Evolutionary conservation across 768 basidiomycete species (phyloP).

Genomic region (Gymnopilus dilepis): DNA sequence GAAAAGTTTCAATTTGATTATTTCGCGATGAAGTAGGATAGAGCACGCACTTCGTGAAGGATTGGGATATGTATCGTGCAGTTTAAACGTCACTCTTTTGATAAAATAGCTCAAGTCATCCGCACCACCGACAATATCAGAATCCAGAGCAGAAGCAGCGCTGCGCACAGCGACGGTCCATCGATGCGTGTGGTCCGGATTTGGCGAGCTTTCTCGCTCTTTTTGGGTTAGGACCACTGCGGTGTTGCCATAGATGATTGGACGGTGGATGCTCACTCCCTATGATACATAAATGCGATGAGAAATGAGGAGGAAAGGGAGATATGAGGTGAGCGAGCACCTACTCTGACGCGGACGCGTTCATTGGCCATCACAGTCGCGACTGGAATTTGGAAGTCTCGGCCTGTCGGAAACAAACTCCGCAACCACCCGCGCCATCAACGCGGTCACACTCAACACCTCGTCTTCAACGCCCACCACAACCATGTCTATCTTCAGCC

Average conservation of each 20-base stretch:
- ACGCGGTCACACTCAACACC: conserved; percentile 12
- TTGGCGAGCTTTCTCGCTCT: conserved; percentile 62
- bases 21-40: background rate
- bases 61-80: conserved; percentile 95
- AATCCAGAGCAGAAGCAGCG: conserved; percentile 74
- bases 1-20: conserved; percentile 5
- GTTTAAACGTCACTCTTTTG: conserved; percentile 95
- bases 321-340: conserved; percentile 34
- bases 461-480: conserved; percentile 30
- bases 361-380: conserved; percentile 56
- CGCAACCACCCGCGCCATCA: conserved; percentile 43
- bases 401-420: conserved; percentile 48
- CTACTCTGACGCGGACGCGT: conserved; percentile 80
- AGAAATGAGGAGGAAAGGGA: conserved; percentile 14
- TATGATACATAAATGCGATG: conserved; percentile 36
- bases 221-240: conserved; percentile 77
- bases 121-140: conserved; percentile 84
- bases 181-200: conserved; percentile 86
- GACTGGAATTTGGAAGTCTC: conserved; percentile 38
- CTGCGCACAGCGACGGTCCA: conserved; percentile 97
- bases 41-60: conserved; percentile 79
- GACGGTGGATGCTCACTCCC: conserved; percentile 88
- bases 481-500: conserved; percentile 55
- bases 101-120: conserved; percentile 93
- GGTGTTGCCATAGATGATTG: conserved; percentile 95